Evolutionary conservation across 1,284 basidiomycete species (phyloP).

Genomic region (Pterula multifida): DNA sequence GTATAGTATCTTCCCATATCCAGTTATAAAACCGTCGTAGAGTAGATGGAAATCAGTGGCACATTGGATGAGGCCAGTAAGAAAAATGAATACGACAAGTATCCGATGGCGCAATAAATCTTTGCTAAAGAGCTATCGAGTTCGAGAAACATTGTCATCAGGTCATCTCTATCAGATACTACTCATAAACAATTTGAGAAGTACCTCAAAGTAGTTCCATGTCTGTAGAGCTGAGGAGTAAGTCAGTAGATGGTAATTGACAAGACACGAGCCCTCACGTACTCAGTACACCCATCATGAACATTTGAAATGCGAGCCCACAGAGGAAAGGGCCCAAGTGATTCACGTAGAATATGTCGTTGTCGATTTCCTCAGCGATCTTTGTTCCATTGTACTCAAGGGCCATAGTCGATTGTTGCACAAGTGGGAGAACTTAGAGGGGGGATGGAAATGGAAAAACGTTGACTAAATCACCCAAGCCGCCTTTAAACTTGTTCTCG

Average conservation of each 20-base stretch:
- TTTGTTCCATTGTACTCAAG: not conserved
- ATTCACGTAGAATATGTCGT: not conserved
- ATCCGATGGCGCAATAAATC: not conserved
- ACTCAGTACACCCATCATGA: constrained; percentile 1
- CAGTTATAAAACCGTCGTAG: not conserved
- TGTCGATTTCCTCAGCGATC: not conserved
- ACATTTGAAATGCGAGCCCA: not conserved
- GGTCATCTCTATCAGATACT: too few relatives aligned
- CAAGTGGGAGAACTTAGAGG: too few relatives aligned
- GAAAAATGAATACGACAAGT: not conserved
- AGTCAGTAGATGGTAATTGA: not conserved
- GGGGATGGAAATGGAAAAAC: too few relatives aligned
- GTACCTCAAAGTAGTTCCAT: not conserved
- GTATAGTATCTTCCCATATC: not conserved
- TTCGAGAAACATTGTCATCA: too few relatives aligned
- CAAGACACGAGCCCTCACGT: not conserved
- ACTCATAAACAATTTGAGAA: too few relatives aligned
- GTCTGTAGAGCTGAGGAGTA: not conserved
- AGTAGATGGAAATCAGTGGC: not conserved
- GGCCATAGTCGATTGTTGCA: too few relatives aligned
- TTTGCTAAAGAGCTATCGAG: not conserved
- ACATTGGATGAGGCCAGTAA: not conserved
- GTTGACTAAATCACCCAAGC: too few relatives aligned
- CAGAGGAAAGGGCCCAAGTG: not conserved
- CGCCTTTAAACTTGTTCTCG: too few relatives aligned